Evolutionary conservation across 805 yeast species (phyloP), one percentile per base, ranked within the genome.

Genomic region (Yarrowia deformans): DNA sequence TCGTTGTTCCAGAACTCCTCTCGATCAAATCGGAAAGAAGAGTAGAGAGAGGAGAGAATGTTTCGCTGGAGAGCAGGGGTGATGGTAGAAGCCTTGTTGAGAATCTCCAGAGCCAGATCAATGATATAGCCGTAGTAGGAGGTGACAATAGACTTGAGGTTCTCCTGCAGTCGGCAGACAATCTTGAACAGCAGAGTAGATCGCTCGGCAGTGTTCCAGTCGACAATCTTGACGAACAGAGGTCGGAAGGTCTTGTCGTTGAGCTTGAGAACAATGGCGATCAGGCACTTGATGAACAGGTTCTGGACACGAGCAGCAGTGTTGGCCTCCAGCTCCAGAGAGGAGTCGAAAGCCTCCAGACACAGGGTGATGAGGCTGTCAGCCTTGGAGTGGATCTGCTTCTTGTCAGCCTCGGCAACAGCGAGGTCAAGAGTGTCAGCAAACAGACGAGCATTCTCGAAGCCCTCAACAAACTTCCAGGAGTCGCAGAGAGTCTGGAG

Each of bases 231-330:
- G 8, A 93, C 94, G 80, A 95, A 95, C 76, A 91, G 81, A 19
- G 99, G 99, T 76, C 98, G 87, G 84, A 95, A 95, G 29, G 88
- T 86, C 80, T 91, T 92, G 77, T 95, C 99, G 77, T 95, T 95
- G 79, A 95, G 84, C 79, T 94, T 93, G 88, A 95, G 84, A 19
- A 94, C 96, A 73, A 87, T 88, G 32, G 82, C 82, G 72, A 94
- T 86, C 23, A 90, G 93, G 76, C 93, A 86, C 46, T 84, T 81
- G 74, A 90, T 89, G 76, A 90, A 86, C 12, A 89, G 84, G 19
- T 92, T 84, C 77, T 94, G 98, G 72, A 94, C 86, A 73, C 97
- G 85, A 77, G 90, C 88, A 72, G 90, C 82, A 13, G 97, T 88
- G 75, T 91, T 91, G 72, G 80, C 84, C 74, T 88, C 93, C 82